Percentiles rank a stretch among this genome's conserved stretches.
Conservation (phyloP, 768 basidiomycete genomes). For the Psilocybe cyanescens region DNA sequence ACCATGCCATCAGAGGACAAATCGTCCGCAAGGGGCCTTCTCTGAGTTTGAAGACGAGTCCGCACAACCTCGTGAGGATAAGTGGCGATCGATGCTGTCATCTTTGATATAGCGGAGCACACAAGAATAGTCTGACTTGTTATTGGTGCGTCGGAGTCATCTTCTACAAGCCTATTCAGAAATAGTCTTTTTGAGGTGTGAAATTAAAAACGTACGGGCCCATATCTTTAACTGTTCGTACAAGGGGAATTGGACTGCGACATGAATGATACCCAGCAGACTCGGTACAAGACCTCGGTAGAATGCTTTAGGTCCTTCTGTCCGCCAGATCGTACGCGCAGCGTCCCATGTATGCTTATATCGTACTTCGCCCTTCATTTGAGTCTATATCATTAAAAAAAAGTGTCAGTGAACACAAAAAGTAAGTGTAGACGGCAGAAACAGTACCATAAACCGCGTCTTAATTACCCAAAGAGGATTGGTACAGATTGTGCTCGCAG, state of each 20-base stretch:
- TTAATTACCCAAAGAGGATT: constrained; percentile 99
- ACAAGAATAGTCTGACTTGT: constrained; percentile 72
- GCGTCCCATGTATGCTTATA: constrained; percentile 94
- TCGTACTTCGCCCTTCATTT: constrained; percentile 73
- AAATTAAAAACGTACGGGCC: constrained; percentile 65
- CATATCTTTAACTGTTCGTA: constrained; percentile 91
- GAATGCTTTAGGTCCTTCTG: constrained; percentile 87
- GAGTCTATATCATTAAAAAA: constrained; percentile 60
- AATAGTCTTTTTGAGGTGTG: neutral
- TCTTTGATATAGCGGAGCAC: constrained; percentile 94
- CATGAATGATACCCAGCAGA: constrained; percentile 90
- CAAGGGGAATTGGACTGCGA: constrained; percentile 96
- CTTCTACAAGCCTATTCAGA: constrained; percentile 35
- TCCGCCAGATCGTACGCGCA: constrained; percentile 84
- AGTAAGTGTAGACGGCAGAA: constrained; percentile 1
- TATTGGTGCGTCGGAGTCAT: constrained; percentile 51
- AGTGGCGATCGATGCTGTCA: constrained; percentile 93
- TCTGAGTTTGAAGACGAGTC: constrained; percentile 93
- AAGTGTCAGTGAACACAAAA: constrained; percentile 5
- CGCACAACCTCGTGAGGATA: constrained; percentile 99
- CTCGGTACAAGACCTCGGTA: constrained; percentile 95
- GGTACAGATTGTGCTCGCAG: constrained; percentile 89
- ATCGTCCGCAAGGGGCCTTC: constrained; percentile 63
- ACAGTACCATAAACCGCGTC: constrained; percentile 93
- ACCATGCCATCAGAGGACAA: constrained; percentile 66